Evolutionary conservation across 164 flowering plant genomes (phyloP).

Genomic region (Malania oleifera): DNA sequence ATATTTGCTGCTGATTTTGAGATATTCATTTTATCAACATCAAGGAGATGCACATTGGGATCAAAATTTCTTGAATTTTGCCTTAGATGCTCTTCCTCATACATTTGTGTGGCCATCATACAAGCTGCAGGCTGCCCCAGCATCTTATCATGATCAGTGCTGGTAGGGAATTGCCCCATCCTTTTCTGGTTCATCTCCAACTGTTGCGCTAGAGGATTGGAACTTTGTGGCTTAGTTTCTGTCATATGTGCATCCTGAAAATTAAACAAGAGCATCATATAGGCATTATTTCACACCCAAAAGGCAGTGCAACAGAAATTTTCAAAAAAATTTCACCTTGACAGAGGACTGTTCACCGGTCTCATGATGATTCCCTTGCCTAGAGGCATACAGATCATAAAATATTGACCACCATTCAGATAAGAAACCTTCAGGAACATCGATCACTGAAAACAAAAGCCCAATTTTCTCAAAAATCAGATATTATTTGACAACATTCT

Average conservation of each 20-base stretch:
- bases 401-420: constrained; percentile 38
- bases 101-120: constrained; percentile 1
- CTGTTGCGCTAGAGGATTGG: not conserved
- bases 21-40: constrained; percentile 6
- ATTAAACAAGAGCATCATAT: not conserved
- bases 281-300: not conserved
- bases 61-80: not conserved
- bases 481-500: not conserved
- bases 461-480: not conserved
- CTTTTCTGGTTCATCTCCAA: constrained; percentile 3
- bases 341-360: constrained; percentile 1
- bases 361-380: constrained; percentile 1
- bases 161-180: not conserved
- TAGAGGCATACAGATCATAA: constrained; percentile 17
- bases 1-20: not conserved
- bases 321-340: constrained; percentile 7
- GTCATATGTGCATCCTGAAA: constrained; percentile 5
- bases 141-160: constrained; percentile 6
- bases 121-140: constrained; percentile 5
- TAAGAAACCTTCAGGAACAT: constrained; percentile 25
- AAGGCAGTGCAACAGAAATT: not conserved
- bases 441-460: constrained; percentile 16
- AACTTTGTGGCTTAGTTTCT: not conserved
- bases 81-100: constrained; percentile 7
- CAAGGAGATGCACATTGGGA: constrained; percentile 2